Conservation (phyloP, 495 filamentous ascomycete genomes). For the Letharia lupina region DNA sequence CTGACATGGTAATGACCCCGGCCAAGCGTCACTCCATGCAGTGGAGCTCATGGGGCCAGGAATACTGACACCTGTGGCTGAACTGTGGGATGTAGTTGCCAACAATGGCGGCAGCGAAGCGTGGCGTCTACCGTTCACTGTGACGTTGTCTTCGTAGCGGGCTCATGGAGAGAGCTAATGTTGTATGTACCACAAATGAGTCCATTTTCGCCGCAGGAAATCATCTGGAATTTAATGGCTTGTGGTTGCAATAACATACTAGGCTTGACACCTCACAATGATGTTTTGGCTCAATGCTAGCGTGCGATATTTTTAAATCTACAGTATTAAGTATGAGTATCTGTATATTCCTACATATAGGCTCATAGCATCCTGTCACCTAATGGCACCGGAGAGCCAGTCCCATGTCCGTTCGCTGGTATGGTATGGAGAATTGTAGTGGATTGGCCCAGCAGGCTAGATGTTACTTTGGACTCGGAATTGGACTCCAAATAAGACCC, state of each 20-base stretch:
- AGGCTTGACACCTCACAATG: neutral
- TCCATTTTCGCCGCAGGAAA: neutral
- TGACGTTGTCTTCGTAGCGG: neutral
- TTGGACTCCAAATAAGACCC: neutral
- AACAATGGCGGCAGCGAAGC: neutral
- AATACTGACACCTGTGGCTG: constrained; percentile 12
- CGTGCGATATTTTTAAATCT: neutral
- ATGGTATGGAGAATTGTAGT: neutral
- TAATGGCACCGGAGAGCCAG: neutral
- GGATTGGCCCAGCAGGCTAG: neutral
- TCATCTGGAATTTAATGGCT: neutral
- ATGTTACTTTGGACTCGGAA: neutral
- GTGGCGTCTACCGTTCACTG: no score
- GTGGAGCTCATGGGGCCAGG: constrained; percentile 19
- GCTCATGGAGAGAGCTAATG: neutral
- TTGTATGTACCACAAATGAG: neutral
- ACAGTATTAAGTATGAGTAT: neutral
- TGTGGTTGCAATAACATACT: no score
- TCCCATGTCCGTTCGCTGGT: neutral
- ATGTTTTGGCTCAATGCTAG: neutral
- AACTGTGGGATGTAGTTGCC: neutral
- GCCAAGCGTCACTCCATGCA: constrained; percentile 13
- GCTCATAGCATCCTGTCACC: constrained; percentile 9
- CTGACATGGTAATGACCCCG: constrained; percentile 31
- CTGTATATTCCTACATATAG: neutral